Evolutionary conservation across 2,329 filamentous ascomycete species (phyloP), one percentile per base, ranked within the genome.

Genomic region (Alternaria atra): DNA sequence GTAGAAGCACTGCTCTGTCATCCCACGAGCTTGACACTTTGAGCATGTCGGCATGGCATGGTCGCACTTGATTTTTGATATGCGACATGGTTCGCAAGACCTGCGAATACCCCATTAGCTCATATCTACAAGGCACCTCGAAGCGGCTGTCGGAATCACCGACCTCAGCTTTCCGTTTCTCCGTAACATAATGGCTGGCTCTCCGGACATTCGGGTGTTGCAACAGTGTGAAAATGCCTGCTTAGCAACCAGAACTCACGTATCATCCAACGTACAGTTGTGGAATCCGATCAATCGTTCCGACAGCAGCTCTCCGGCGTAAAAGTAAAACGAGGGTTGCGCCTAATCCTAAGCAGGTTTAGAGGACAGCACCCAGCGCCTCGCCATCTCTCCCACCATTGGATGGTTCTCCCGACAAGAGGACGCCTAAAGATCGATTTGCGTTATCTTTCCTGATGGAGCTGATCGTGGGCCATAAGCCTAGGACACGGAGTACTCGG

Each of bases 111-210:
- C 20, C 4, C 37, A 58, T 75, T 42, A 76, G 67, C 52, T 53
- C 63, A 37, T 23, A 27, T 52, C 48, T 17, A 39, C n/a, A 39
- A 39, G 8, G 37, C 37, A 39, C 20, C 30, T 23, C 46, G 30
- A 35, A 25, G 17, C 23, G 30, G 25, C 39, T 30, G n/a, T 52
- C 47, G 47, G 40, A 52, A 39, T 55, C 20, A 69, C 72, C 44
- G 47, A 75, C 74, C 74, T 75, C 15, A 68, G 74, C 67, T 77
- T 78, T 40, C 75, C 75, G 52, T 78, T 78, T 57, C 75, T 72
- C 52, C 75, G 73, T 30, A 78, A 60, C 75, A 77, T 77, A 25
- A 54, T 58, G 48, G 37, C 13, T 12, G 39, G 39, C 43, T 35
- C 55, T 57, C 25, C 27, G 34, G 27, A 25, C 37, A 29, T 44